Base-by-base conservation (phyloP, 2,329 filamentous ascomycete species). In the Chaetomium sp. region DNA sequence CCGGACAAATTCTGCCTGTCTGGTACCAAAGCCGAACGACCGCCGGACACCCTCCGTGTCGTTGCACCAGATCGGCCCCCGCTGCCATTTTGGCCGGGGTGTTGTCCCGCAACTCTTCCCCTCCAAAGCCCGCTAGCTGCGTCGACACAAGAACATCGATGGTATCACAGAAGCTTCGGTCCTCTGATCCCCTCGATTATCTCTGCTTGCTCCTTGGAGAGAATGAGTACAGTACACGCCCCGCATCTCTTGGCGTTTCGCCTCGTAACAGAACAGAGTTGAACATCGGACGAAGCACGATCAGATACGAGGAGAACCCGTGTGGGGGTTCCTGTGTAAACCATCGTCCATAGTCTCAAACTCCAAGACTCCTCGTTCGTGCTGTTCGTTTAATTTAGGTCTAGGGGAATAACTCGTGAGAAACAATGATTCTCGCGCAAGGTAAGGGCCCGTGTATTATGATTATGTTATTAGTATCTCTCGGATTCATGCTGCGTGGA, bases 1-100 rank as follows among this genome's bases (percentile, higher is more conserved):
- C 45, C 42, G 55, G 57, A 25, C 61, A 59, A 42, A 66, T 65
- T 67, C 50, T 64, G 55, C 60, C 63, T 63, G 55, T 65, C 64
- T 42, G 29, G 23, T 56, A 25, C 35, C 51, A 49, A 45, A 33
- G 2, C 31, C 53, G 31, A 38, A 13, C 31, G 27, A 38, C 31
- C 31, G 53, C 23, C 33, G 16, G 29, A 29, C 27, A 7, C 21
- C 13, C 8, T 7, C 19, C 50, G 50, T 19, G 7, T 27, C 16
- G 50, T 16, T 29, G 25, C 27, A 53, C 38, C 38, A 23, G 13
- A 51, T 13, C 29, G 29, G 45, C 51, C 49, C 29, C 29, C 38
- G n/a, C n/a, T 12, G 19, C 45, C n/a, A 23, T 47, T 21, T 21
- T 23, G n/a, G 45, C 45, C 45, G 45, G 45, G n/a, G n/a, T 47